Base-by-base conservation (phyloP, 352 stramenopile genomes). In the Phytopythium vexans region DNA sequence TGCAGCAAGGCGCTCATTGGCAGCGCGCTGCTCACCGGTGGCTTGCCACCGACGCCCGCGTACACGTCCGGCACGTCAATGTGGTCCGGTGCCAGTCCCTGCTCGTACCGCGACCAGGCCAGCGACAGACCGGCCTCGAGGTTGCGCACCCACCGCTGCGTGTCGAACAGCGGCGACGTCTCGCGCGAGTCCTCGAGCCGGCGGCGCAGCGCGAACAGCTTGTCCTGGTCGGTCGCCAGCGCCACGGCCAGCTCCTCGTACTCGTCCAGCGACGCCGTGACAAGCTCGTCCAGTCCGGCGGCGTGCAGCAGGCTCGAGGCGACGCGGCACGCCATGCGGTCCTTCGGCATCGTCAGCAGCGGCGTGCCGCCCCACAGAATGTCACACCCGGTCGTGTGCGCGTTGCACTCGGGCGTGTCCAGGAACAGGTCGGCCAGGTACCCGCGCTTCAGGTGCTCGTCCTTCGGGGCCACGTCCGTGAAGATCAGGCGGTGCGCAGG, bases 231-330 rank as follows among this genome's bases (percentile, higher is more conserved):
- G 34, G 74, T 91, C 6, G 89, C 92, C 14, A 98, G 73, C 27
- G 76, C 58, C 9, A 98, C 89, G 0, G 91, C 91, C 12, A 95
- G 56, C 51, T 97, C 87, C 52, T 98, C 92, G 67, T 98, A 98
- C 62, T 92, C 80, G 32, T 90, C 72, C 9, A 91, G 62, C 15
- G 77, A 71, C 35, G 58, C 63, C 5, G 81, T 82, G 49, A 98
- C 85, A 7, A 97, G 62, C 43, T 97, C 80, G 9, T 63, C 64
- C 46, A 97, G 67, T 42, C 91, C 89, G 8, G 82, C 86, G 0
- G 82, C 77, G 4, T 81, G 78, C 14, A 97, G 60, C 35, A 98
- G 58, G 70, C 79, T 95, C 15, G 85, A 88, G 8, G 88, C 89
- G 4, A 98, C 88, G 41, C 92, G 84, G 4, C 74, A 89, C 1